Evolutionary conservation across 495 filamentous ascomycete species (phyloP), one percentile per base, ranked within the genome.

Genomic region (Xylaria palmicola): DNA sequence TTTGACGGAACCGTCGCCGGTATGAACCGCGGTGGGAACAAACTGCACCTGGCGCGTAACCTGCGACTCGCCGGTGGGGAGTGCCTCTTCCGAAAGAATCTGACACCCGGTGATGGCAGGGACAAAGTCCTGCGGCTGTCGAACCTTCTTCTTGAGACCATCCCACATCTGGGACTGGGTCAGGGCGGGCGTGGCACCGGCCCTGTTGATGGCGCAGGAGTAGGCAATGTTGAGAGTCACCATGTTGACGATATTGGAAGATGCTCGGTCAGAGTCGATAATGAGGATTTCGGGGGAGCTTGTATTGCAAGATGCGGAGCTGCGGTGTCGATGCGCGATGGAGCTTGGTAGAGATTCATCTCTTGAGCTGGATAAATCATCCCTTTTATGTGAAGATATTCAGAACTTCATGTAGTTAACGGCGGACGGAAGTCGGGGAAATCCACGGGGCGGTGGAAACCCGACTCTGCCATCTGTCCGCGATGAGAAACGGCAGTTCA

Each of bases 131-230:
- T 74, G 60, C 29, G 71, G 70, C 27, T 62, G 68, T 6, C 67
- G 71, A 4, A 76, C 75, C 43, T 79, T 79, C 64, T 68, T 65
- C 65, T 74, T 45, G 13, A 79, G 67, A 27, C 74, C 75, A n/a
- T 68, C 71, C 72, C 74, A 79, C 62, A 78, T 67, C 48, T 78
- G 75, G 15, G 67, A 1, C 27, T 51, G 41, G 22, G 72, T 75
- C 6, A 79, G 67, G 50, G 65, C 13, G 1, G 72, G 73, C 32
- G 53, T 22, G 17, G 59, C 56, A 44, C 62, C 63, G 15, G 66
- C 29, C 8, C 65, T 72, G 72, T 79, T 79, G 68, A 79, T 68
- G 32, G 73, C 75, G 3, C 73, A 68, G 15, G 73, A 76, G 69
- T 76, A 78, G 59, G 68, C 74, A 20, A 77, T 59, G 66, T 77